Base-by-base conservation (phyloP, 2,329 filamentous ascomycete genomes). In the Ophiostoma sp. region DNA sequence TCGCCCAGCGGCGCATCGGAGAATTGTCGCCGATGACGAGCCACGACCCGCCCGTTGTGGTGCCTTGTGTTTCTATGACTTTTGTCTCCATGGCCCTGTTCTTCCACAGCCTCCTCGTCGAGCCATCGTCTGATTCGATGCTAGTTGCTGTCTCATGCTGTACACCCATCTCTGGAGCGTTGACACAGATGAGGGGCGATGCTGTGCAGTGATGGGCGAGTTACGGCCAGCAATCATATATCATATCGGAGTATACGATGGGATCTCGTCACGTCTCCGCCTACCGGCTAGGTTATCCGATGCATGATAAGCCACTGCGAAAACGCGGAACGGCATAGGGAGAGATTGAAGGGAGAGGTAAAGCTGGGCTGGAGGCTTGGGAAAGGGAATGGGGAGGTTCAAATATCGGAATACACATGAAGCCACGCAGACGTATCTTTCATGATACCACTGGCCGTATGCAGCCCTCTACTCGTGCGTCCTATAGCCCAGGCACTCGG, bases 1-100 rank as follows among this genome's bases (percentile, higher is more conserved):
- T 52, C 8, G 18, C 18, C 55, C 14, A 36, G 55, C 55, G 27
- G 55, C 38, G 55, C 55, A 60, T 60, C 55, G 55, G 55, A 60
- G 55, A 60, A 40, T 60, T 38, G 27, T 60, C 55, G 27, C 27
- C 55, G 55, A 12, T 27, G 49, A 55, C 18, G 7, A 55, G 49
- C 49, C 4, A 18, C 12, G 16, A 55, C 27, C 18, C 27, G n/a
- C 49, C n/a, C 14, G n/a, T 55, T 27, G 49, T 27, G 49, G 49
- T 27, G n/a, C 27, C n/a, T 27, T 55, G 49, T 55, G n/a, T 27
- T 5, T 18, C 49, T 18, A 55, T 9, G 49, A 18, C 7, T 9
- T 9, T 55, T 55, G 18, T 60, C 38, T 60, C 55, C 55, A 40
- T 60, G 27, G 55, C 27, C 27, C 27, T 27, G 27, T 27, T 27